Evolutionary conservation across 108 stramenopile species (phyloP), one percentile per base, ranked within the genome.

Genomic region (Cyclotella choctawhatcheeana): DNA sequence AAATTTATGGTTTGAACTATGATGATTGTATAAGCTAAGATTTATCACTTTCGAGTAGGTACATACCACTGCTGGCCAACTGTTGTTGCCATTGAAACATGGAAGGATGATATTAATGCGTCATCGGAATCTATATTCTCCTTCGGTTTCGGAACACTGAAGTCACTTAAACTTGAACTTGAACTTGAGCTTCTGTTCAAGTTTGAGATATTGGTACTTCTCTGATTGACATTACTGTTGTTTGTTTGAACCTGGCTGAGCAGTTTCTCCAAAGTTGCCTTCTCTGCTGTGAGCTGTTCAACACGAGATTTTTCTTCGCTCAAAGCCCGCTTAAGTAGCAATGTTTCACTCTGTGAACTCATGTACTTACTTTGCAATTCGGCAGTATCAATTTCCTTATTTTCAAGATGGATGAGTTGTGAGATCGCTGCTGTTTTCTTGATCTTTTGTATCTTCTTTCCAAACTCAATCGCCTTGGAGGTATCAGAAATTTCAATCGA

Each of bases 381-480:
- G 13, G 29, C 30, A 1, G 20, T 56, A 30, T 12, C 31, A 27
- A 30, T 6, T 31, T 56, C 29, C 29, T 27, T 30, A 18, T n/a
- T 31, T 30, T 1, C 2, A 56, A 1, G n/a, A n/a, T n/a, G n/a
- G n/a, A n/a, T n/a, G n/a, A n/a, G 2, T 56, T 14, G 13, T 12
- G n/a, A n/a, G 29, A 27, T 30, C 6, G 30, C 34, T 12, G 30
- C 17, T 12, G 35, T 14, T 22, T 67, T 67, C 2, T 34, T 67
- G n/a, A 67, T 26, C 21, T 35, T 67, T n/a, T 37, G 66, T 21
- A 67, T 0, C 35, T 35, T 53, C 17, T 53, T 20, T 35, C 66
- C 66, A 50, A 67, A 53, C 20, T 67, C 52, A 53, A 67, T 52
- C 12, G 51, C 66, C 14, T 40, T 53, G 21, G 53, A 21, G 14